Evolutionary conservation across 345 rosid genomes (phyloP).

Genomic region (Theobroma cacao): DNA sequence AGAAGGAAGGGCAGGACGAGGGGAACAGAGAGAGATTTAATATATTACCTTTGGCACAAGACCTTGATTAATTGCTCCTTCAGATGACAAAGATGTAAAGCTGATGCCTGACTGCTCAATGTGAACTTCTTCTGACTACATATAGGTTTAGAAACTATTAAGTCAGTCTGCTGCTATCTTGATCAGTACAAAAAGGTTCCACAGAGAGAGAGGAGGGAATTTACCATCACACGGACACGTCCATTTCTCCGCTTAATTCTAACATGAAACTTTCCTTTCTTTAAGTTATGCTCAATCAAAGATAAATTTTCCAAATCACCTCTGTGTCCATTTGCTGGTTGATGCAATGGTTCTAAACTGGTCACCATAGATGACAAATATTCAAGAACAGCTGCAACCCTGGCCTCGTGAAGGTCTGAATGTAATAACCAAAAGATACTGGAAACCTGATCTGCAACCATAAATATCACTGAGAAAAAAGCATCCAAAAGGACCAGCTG

Average conservation of each 20-base stretch:
- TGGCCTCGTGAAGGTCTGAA: slow-evolving; percentile 70
- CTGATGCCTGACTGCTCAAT: slow-evolving; percentile 53
- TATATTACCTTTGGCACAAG: slow-evolving; percentile 69
- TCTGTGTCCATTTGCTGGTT: slow-evolving; percentile 34
- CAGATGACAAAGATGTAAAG: slow-evolving; percentile 56
- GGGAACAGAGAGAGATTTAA: not conserved
- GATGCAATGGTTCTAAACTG: slow-evolving; percentile 52
- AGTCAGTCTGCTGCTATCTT: slow-evolving; percentile 8
- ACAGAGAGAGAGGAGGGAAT: not conserved
- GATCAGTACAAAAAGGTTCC: slow-evolving; percentile 1
- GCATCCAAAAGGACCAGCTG: slow-evolving; percentile 11
- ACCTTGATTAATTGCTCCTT: slow-evolving; percentile 46
- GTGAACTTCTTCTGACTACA: slow-evolving; percentile 65
- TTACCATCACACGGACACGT: slow-evolving; percentile 72
- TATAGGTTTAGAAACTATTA: slow-evolving; percentile 16
- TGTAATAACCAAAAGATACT: slow-evolving; percentile 72
- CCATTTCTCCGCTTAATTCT: slow-evolving; percentile 88
- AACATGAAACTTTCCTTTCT: slow-evolving; percentile 62
- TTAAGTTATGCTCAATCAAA: slow-evolving; percentile 43
- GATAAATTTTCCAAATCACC: slow-evolving; percentile 47
- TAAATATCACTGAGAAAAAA: slow-evolving; percentile 9
- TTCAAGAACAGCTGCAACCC: slow-evolving; percentile 57
- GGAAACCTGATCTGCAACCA: slow-evolving; percentile 59
- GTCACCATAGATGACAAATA: slow-evolving; percentile 79
- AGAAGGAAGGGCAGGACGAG: not conserved